phyloP scores from a whole-genome alignment of 805 yeast species.

The Maudiozyma barnettii region DNA sequence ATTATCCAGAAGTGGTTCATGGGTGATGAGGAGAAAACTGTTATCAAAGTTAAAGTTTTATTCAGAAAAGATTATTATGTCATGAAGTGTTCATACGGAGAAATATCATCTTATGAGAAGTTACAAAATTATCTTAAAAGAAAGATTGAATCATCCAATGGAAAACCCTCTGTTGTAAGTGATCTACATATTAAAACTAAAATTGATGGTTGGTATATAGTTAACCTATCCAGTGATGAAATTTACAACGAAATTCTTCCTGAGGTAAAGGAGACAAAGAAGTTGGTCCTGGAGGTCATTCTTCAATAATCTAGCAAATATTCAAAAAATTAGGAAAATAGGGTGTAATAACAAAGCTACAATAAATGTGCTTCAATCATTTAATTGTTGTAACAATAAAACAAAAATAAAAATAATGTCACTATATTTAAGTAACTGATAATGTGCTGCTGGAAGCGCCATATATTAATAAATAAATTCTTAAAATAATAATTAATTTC shows the following conservation, averaged over 20 bases:
- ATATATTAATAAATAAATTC: too few species aligned
- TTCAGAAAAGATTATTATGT: conserved; percentile 17
- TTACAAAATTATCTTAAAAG: conserved; percentile 3
- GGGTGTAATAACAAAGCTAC: not conserved
- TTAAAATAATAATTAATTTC: not conserved
- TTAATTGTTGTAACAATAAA: not conserved
- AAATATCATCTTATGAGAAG: conserved; percentile 9
- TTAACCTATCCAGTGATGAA: conserved; percentile 10
- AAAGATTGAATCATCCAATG: not conserved
- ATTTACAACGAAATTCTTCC: conserved; percentile 9
- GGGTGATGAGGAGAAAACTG: not conserved
- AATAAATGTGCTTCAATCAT: not conserved
- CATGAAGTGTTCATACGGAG: conserved; percentile 10
- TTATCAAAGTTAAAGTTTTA: conserved; percentile 15
- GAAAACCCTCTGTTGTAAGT: not conserved
- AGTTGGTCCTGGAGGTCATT: conserved; percentile 8
- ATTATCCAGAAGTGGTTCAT: conserved; percentile 7
- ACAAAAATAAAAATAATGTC: not conserved
- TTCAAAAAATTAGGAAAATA: not conserved
- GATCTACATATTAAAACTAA: conserved; percentile 6
- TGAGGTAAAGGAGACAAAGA: conserved; percentile 5
- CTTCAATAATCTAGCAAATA: not conserved
- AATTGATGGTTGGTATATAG: conserved; percentile 16
- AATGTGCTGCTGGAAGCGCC: not conserved
- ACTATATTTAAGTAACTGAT: not conserved